A percentile compares a stretch with the other conserved stretches of the same genome.
phyloP scores from a whole-genome alignment of 1,139 yeast species.

The Yamadazyma kanchanaburiensis region DNA sequence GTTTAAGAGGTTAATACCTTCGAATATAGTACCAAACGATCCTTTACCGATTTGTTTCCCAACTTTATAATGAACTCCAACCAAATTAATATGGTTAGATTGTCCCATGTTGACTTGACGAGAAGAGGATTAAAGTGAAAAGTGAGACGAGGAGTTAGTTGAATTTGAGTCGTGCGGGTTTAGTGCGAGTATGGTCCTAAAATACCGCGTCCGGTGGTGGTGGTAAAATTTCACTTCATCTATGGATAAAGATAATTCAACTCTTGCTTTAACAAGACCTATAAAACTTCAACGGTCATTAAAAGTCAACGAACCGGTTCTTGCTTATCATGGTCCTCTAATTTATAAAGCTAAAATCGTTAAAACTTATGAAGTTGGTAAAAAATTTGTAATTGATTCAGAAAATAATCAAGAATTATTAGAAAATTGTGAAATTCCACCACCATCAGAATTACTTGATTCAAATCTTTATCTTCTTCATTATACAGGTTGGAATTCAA shows the following conservation, averaged over 20 bases:
- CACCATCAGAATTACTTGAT: slow-evolving; percentile 39
- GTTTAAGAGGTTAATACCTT: slow-evolving; percentile 81
- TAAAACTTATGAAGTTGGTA: slow-evolving; percentile 57
- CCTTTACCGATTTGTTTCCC: slow-evolving; percentile 99
- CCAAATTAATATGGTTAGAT: slow-evolving; percentile 29
- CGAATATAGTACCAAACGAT: slow-evolving; percentile 94
- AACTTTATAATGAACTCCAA: slow-evolving; percentile 81
- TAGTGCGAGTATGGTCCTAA: too few species aligned
- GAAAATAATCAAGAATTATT: slow-evolving; percentile 35
- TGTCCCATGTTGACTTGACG: slow-evolving; percentile 8
- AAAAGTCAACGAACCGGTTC: slow-evolving; percentile 39
- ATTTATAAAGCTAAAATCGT: slow-evolving; percentile 85
- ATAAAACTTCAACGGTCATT: neutral
- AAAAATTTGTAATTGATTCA: slow-evolving; percentile 26
- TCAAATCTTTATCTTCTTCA: slow-evolving; percentile 65
- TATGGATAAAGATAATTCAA: too few species aligned
- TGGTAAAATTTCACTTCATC: too few species aligned
- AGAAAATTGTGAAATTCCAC: slow-evolving; percentile 12
- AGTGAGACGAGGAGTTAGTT: too few species aligned
- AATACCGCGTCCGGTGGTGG: too few species aligned
- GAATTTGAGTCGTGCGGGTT: too few species aligned
- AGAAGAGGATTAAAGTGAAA: neutral
- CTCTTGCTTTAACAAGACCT: too few species aligned
- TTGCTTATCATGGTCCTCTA: slow-evolving; percentile 90
- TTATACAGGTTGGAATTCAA: slow-evolving; percentile 92